Percentiles rank a stretch among this genome's conserved stretches.
Evolutionary conservation across 2,329 filamentous ascomycete genomes (phyloP).

Genomic region (Myriangium duriaei): DNA sequence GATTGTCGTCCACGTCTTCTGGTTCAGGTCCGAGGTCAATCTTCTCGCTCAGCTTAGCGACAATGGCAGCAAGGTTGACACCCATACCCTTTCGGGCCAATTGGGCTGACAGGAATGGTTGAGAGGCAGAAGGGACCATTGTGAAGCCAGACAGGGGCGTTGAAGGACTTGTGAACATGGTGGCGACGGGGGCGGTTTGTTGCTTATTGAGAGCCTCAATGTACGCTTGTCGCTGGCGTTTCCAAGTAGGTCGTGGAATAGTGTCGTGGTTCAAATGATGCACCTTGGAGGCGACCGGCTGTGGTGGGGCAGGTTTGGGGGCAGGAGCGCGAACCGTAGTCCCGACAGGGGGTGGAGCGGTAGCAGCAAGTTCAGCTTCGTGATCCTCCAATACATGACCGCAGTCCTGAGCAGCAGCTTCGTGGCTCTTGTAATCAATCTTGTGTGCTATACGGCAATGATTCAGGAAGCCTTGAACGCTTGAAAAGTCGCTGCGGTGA

Average conservation of each 20-base stretch:
- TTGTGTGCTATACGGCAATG: slow-evolving; percentile 94
- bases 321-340: slow-evolving; percentile 7
- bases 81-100: slow-evolving; percentile 30
- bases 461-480: slow-evolving; percentile 98
- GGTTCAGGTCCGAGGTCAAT: slow-evolving; percentile 21
- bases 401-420: slow-evolving; percentile 79
- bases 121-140: slow-evolving; percentile 12
- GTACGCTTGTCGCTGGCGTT: slow-evolving; percentile 11
- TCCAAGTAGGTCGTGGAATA: slow-evolving; percentile 12
- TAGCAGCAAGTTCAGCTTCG: slow-evolving; percentile 26
- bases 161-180: background rate
- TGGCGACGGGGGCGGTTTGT: background rate
- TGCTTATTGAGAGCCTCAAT: slow-evolving; percentile 1
- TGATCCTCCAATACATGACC: slow-evolving; percentile 69
- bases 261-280: slow-evolving; percentile 11
- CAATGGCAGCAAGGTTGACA: slow-evolving; percentile 24
- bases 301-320: slow-evolving; percentile 5
- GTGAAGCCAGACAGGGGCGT: background rate
- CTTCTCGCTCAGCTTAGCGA: slow-evolving; percentile 20
- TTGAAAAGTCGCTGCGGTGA: slow-evolving; percentile 81
- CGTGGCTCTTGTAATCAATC: slow-evolving; percentile 88
- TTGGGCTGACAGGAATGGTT: slow-evolving; percentile 30
- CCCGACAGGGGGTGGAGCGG: slow-evolving; percentile 7
- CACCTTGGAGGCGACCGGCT: slow-evolving; percentile 5
- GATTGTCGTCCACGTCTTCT: slow-evolving; percentile 11